Base-by-base conservation (phyloP, 257 asterid species). In the Solanum phureja region DNA sequence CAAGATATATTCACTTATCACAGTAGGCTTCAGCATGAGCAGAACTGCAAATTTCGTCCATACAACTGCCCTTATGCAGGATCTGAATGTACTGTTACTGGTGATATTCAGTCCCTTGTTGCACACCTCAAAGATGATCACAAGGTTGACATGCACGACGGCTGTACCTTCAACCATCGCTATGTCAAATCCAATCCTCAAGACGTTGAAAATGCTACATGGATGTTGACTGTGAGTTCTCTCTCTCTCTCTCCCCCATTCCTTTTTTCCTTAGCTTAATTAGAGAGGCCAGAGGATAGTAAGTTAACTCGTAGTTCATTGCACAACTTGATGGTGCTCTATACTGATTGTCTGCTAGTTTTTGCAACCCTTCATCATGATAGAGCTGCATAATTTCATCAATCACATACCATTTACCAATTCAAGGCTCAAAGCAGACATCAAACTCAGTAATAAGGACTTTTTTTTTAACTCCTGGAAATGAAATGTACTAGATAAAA, bases 41-140 rank as follows among this genome's bases (percentile, higher is more conserved):
- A 89, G 82, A 87, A 87, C 82, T 91, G 92, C 88, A 74, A 60
- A 19, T 91, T 90, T 85, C 90, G 90, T 71, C 90, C 89, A 10
- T 90, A 83, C 73, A 87, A 40, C 82, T 91, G 93, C 89, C 93
- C 93, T 68, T 91, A 91, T 56, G 91, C 92, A 72, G 93, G 93
- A 60, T 84, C 91, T 56, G 92, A 89, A n/a, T 90, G 92, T 88
- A 60, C 88, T 16, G 46, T 87, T 64, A 88, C 90, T 44, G 93
- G 91, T 79, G 87, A 88, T 71, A 89, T 89, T 79, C 77, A 86
- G 16, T 86, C 56, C 83, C 93, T 91, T 29, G 91, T 89, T 73
- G 52, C 87, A 18, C 92, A 91, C 84, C 91, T 91, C 69, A 89
- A 88, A 86, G 86, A 89, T 35, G 90, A 91, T 87, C 93, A 91